A percentile compares a stretch with the other conserved stretches of the same genome.
These are phyloP conservation scores for Hura crepitans DNA, from an alignment of 441 rosid genomes.

Conservation along the genomic window DNA sequence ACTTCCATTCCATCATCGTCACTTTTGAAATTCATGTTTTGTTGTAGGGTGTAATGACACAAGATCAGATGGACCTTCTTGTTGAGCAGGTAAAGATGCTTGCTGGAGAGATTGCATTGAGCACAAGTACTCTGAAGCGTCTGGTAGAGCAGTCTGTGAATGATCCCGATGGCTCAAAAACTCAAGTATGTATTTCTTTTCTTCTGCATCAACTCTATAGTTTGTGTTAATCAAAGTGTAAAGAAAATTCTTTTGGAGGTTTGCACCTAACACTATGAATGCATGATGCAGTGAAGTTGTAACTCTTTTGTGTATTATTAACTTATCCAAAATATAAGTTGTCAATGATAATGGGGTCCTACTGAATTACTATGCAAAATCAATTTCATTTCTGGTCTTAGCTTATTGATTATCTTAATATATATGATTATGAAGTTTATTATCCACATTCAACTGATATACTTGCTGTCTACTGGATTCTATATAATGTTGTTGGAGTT, in stretches of 20 bases:
- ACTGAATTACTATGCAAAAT: not conserved
- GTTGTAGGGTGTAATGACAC: conserved; percentile 67
- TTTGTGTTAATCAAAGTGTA: conserved; percentile 8
- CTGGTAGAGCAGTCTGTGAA: conserved; percentile 77
- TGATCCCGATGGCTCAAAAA: conserved; percentile 80
- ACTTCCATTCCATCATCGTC: not conserved
- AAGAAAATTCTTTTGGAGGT: conserved; percentile 17
- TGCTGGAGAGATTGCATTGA: conserved; percentile 96
- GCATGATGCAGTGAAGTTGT: not conserved
- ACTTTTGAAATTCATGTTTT: conserved; percentile 3
- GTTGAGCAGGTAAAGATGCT: conserved; percentile 99
- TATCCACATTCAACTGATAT: not conserved
- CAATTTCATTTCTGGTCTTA: not conserved
- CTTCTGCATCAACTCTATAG: not conserved
- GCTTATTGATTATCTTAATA: not conserved
- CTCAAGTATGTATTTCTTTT: conserved; percentile 48
- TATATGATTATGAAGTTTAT: conserved; percentile 3
- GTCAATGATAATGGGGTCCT: not conserved
- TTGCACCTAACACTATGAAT: conserved; percentile 5
- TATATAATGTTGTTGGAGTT: not conserved
- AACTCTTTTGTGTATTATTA: conserved; percentile 1
- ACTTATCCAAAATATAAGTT: not conserved
- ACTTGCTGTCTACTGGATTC: not conserved
- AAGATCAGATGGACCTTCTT: conserved; percentile 96
- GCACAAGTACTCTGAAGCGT: conserved; percentile 95